Percentiles rank a stretch among this genome's conserved stretches.
phyloP scores from a whole-genome alignment of 2,329 filamentous ascomycete genomes.

The Thelonectria rubi region DNA sequence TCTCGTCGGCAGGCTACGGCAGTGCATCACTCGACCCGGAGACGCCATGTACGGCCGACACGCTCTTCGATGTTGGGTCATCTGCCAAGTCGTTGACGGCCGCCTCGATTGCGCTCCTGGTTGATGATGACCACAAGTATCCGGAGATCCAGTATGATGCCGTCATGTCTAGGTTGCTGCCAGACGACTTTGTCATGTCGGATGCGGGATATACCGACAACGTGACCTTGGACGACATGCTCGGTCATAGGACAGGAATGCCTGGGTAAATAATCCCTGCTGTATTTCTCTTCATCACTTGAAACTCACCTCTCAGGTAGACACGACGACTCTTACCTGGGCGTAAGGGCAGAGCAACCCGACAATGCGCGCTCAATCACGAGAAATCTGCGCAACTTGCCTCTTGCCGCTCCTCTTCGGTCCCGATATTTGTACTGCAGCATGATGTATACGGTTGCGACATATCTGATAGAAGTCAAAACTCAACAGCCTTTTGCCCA shows the following conservation, averaged over 20 bases:
- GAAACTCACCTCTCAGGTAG: slow-evolving; percentile 20
- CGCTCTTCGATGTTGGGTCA: slow-evolving; percentile 43
- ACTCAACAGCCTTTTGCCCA: slow-evolving; percentile 31
- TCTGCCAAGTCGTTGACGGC: slow-evolving; percentile 42
- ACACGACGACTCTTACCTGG: slow-evolving; percentile 39
- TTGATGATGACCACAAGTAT: slow-evolving; percentile 34
- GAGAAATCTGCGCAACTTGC: slow-evolving; percentile 42
- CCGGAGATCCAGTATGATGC: slow-evolving; percentile 39
- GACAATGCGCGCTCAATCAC: slow-evolving; percentile 39
- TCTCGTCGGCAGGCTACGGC: slow-evolving; percentile 38
- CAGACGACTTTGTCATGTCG: slow-evolving; percentile 42
- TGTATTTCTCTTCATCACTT: not conserved
- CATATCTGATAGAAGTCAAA: slow-evolving; percentile 38
- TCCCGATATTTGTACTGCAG: slow-evolving; percentile 41
- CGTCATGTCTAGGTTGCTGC: slow-evolving; percentile 37
- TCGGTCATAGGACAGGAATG: slow-evolving; percentile 42
- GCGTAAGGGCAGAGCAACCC: slow-evolving; percentile 24
- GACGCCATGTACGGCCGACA: slow-evolving; percentile 34
- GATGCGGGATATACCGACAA: slow-evolving; percentile 26
- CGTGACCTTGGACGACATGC: slow-evolving; percentile 39
- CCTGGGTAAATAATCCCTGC: slow-evolving; percentile 22
- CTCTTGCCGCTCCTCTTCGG: slow-evolving; percentile 34
- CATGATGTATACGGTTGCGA: slow-evolving; percentile 43
- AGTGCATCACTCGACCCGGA: slow-evolving; percentile 31
- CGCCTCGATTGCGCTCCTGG: slow-evolving; percentile 38